Evolutionary conservation across 176 grass and related monocot genomes (phyloP).

Genomic region (Tuctoria greenei): DNA sequence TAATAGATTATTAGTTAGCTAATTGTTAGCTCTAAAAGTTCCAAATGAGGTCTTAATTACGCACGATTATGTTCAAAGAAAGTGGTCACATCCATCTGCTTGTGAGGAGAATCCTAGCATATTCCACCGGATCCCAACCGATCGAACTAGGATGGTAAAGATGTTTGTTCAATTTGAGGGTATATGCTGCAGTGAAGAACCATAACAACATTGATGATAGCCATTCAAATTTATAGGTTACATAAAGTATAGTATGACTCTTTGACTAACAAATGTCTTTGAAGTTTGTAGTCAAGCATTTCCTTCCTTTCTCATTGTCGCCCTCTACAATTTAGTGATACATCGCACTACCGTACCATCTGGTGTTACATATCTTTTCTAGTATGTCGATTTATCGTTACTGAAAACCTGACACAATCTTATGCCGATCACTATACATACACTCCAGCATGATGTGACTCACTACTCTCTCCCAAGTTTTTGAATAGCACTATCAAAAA

Average conservation of each 20-base stretch:
- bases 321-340: neutral
- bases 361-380: too few species aligned
- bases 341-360: too few species aligned
- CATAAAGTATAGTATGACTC: neutral
- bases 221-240: neutral
- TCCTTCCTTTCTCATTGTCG: neutral
- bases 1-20: too few species aligned
- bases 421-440: too few species aligned
- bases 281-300: neutral
- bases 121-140: conserved; percentile 1
- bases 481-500: too few species aligned
- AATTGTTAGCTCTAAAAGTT: too few species aligned
- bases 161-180: neutral
- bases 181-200: neutral
- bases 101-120: conserved; percentile 4
- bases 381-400: too few species aligned
- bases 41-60: too few species aligned
- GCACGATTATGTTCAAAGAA: conserved; percentile 23
- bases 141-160: neutral
- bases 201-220: neutral
- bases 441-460: too few species aligned
- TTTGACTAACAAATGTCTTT: neutral
- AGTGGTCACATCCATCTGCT: neutral
- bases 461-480: too few species aligned
- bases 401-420: neutral